Conservation (phyloP, 2,329 filamentous ascomycete species). For the Colletotrichum graminicola region DNA sequence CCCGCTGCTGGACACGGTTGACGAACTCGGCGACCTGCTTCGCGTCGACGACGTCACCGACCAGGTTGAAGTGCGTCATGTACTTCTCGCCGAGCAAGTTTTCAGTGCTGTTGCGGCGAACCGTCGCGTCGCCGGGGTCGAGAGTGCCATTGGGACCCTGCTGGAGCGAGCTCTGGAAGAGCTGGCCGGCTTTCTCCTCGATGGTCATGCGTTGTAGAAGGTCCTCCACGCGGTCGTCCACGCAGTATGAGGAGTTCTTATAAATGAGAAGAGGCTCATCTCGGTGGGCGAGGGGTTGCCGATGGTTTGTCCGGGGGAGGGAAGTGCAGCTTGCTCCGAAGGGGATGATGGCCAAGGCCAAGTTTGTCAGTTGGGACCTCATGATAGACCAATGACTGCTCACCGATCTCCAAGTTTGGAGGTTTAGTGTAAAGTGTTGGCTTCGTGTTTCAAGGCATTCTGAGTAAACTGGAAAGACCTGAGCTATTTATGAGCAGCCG, state of each 20-base stretch:
- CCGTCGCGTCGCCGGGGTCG: constrained; percentile 25
- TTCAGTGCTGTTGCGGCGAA: constrained; percentile 47
- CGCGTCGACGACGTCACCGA: constrained; percentile 57
- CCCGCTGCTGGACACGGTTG: constrained; percentile 57
- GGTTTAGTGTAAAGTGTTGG: rapidly evolving
- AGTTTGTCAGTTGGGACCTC: constrained; percentile 10
- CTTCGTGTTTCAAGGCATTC: rapidly evolving
- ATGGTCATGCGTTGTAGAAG: constrained; percentile 60
- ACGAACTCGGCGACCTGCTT: constrained; percentile 53
- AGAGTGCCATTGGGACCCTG: constrained; percentile 44
- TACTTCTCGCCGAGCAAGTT: constrained; percentile 50
- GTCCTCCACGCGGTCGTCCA: constrained; percentile 62
- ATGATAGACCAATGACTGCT: background rate
- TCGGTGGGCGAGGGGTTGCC: background rate
- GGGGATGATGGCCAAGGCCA: constrained; percentile 17
- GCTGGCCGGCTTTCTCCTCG: constrained; percentile 61
- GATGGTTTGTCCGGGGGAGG: background rate
- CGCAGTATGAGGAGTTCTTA: constrained; percentile 52
- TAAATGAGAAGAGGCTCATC: constrained; percentile 38
- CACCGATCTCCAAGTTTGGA: too few species aligned
- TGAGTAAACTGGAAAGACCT: too few species aligned
- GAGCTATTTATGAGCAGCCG: constrained; percentile 19
- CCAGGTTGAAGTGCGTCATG: constrained; percentile 61
- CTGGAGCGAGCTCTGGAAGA: constrained; percentile 57
- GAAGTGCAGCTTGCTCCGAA: constrained; percentile 1